phyloP scores from a whole-genome alignment of 2,329 filamentous ascomycete species.

The Arthroderma uncinatum region DNA sequence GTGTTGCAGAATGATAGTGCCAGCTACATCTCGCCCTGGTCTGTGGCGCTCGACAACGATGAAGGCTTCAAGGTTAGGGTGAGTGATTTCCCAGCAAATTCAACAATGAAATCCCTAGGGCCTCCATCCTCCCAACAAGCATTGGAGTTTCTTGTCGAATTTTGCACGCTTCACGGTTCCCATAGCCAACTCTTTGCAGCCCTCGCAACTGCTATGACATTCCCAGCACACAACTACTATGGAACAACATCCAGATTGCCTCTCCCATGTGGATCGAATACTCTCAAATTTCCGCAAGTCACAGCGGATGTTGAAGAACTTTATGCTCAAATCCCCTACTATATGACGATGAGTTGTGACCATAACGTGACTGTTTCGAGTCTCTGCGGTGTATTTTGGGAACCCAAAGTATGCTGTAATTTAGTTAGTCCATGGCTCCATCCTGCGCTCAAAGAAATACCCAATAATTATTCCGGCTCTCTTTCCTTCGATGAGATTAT shows the following conservation, averaged over 20 bases:
- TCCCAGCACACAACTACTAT: conserved; percentile 6
- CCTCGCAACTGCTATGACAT: conserved; percentile 9
- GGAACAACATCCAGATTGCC: not conserved
- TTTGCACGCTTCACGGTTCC: conserved; percentile 4
- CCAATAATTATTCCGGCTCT: conserved; percentile 7
- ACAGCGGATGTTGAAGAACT: not conserved
- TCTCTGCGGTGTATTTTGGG: conserved; percentile 8
- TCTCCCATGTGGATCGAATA: not conserved
- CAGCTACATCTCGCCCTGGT: conserved; percentile 1
- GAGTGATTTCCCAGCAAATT: conserved; percentile 3
- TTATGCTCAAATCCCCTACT: conserved; percentile 5
- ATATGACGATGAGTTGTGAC: conserved; percentile 8
- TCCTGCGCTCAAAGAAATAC: conserved; percentile 5
- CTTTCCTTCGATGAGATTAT: conserved; percentile 6
- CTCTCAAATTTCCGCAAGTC: not conserved
- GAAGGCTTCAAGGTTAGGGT: not conserved
- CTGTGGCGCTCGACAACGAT: conserved; percentile 2
- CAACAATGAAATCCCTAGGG: not conserved
- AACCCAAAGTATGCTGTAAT: conserved; percentile 7
- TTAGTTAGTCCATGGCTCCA: conserved; percentile 8
- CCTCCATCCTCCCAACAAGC: conserved; percentile 2
- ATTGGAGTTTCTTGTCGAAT: conserved; percentile 4
- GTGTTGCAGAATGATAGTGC: not conserved
- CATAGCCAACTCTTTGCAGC: conserved; percentile 6
- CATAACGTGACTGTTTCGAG: not conserved